Evolutionary conservation across 1,284 basidiomycete species (phyloP).

Genomic region (Pseudomicrostroma phylloplanum): DNA sequence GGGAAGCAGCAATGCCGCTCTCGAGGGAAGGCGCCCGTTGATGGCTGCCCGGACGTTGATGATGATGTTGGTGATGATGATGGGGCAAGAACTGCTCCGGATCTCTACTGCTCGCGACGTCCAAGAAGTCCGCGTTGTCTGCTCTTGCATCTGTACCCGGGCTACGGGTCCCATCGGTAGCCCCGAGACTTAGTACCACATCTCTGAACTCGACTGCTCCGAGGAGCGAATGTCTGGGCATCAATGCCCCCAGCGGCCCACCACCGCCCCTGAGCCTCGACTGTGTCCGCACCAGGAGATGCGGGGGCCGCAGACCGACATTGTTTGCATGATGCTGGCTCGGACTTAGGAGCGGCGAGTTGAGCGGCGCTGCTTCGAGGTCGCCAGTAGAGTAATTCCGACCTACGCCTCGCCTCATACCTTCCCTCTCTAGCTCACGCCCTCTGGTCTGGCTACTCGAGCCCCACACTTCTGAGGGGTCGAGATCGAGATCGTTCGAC

Average conservation of each 20-base stretch:
- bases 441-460: no score
- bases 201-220: constrained; percentile 89
- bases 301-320: no score
- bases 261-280: constrained; percentile 7
- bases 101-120: constrained; percentile 37
- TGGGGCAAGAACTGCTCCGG: constrained; percentile 36
- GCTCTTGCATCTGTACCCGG: background rate
- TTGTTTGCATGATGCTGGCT: no score
- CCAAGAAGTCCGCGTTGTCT: constrained; percentile 27
- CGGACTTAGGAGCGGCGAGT: background rate
- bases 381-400: background rate
- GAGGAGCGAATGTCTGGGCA: constrained; percentile 62
- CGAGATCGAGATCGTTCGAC: no score
- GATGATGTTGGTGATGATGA: constrained; percentile 25
- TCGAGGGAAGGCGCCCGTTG: no score
- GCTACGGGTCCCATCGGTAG: background rate
- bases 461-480: no score
- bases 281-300: no score
- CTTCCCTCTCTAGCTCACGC: no score
- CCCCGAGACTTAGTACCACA: constrained; percentile 60
- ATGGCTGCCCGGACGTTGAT: constrained; percentile 5
- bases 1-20: no score
- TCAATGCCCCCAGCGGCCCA: constrained; percentile 6
- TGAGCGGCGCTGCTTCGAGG: background rate
- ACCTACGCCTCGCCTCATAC: no score